Percentiles rank a stretch among this genome's conserved stretches.
These are phyloP conservation scores for Abrus pulchellus DNA, from an alignment of 306 rosid genomes.

Conservation along the genomic window DNA sequence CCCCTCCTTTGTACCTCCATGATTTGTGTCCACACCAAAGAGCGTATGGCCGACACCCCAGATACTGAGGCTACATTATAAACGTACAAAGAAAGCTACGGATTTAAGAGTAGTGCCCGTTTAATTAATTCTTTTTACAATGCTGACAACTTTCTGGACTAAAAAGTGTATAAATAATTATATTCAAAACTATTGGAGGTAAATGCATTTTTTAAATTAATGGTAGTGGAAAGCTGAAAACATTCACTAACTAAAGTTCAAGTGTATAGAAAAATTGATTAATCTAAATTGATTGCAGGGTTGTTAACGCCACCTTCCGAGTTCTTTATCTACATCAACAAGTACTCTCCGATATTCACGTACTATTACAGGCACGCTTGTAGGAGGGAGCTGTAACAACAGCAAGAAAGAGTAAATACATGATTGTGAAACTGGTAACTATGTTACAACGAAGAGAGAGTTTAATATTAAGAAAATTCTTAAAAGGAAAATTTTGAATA, in stretches of 20 bases:
- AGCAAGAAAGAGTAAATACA: background rate
- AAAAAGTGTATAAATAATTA: background rate
- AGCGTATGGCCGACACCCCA: background rate
- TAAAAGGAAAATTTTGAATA: too few species aligned
- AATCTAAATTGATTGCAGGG: background rate
- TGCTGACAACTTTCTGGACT: background rate
- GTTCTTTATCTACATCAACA: conserved; percentile 39
- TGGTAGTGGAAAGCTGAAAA: background rate
- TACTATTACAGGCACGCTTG: conserved; percentile 75
- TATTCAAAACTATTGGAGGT: conserved; percentile 9
- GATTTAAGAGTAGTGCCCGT: background rate
- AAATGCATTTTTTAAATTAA: background rate
- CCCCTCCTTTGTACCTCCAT: background rate
- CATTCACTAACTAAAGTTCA: background rate
- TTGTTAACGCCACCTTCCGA: background rate
- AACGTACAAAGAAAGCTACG: background rate
- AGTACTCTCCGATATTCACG: conserved; percentile 71
- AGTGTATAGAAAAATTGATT: background rate
- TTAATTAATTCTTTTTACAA: background rate
- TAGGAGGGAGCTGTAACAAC: conserved; percentile 67
- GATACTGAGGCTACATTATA: background rate
- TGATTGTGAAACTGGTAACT: background rate
- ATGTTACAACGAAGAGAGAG: background rate
- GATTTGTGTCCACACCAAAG: background rate
- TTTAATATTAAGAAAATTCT: too few species aligned